Evolutionary conservation across 2,329 filamentous ascomycete genomes (phyloP).

Genomic region (Ophiognomonia clavigignenti-juglandacearum): DNA sequence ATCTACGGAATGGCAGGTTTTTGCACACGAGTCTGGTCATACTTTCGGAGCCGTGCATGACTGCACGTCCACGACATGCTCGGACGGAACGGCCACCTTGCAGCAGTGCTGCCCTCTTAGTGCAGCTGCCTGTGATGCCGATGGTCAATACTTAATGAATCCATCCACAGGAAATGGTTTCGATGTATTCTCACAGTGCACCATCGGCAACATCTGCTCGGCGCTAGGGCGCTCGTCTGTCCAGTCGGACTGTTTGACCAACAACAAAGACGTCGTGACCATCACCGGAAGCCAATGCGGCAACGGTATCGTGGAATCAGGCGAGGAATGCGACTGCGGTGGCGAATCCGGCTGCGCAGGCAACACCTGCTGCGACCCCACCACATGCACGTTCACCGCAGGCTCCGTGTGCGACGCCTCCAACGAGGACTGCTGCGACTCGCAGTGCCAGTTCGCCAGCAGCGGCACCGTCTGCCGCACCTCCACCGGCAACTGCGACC

Average conservation of each 20-base stretch:
- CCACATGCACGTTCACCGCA: conserved; percentile 77
- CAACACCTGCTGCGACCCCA: conserved; percentile 79
- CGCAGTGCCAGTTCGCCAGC: conserved; percentile 60
- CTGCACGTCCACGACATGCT: conserved; percentile 67
- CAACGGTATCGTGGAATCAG: conserved; percentile 92
- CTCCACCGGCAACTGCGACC: conserved; percentile 78
- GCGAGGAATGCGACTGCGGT: conserved; percentile 95
- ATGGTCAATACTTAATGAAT: conserved; percentile 89
- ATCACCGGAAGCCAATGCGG: conserved; percentile 84
- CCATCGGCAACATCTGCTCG: conserved; percentile 89
- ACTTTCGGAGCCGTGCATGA: conserved; percentile 97
- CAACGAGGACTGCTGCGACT: conserved; percentile 78
- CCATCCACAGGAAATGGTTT: conserved; percentile 74
- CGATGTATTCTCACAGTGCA: conserved; percentile 78
- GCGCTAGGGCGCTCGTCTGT: conserved; percentile 74
- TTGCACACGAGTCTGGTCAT: conserved; percentile 90
- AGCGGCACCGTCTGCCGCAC: conserved; percentile 72
- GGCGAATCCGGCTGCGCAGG: conserved; percentile 64
- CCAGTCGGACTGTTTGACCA: conserved; percentile 71
- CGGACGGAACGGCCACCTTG: conserved; percentile 46
- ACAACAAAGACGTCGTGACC: conserved; percentile 77
- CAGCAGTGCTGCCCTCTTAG: conserved; percentile 77
- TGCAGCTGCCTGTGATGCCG: conserved; percentile 64
- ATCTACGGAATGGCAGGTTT: conserved; percentile 85
- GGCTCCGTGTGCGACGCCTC: conserved; percentile 72